Conservation (phyloP, 2,329 filamentous ascomycete species). For the Zopfia rhizophila region DNA sequence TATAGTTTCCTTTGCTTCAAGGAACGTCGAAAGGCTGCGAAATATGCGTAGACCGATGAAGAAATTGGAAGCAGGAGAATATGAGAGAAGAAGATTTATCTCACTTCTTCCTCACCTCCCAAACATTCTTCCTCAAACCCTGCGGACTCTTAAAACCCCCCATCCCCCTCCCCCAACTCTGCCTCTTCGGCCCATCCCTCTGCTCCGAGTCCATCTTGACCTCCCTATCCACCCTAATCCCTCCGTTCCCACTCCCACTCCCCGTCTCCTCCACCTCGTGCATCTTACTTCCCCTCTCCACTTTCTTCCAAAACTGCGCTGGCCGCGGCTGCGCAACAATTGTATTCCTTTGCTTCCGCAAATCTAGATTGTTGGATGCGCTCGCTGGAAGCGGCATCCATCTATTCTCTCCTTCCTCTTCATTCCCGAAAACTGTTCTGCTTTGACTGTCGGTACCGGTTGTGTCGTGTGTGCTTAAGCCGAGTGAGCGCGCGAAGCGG, state of each 20-base stretch:
- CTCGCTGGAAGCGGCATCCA: constrained; percentile 7
- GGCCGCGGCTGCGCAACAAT: constrained; percentile 17
- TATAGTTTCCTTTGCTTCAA: too few species aligned
- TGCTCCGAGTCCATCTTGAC: constrained; percentile 1
- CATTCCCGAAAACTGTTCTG: constrained; percentile 26
- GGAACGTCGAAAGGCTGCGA: too few species aligned
- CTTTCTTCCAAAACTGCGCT: constrained; percentile 32
- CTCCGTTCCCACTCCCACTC: not conserved
- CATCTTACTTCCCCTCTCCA: constrained; percentile 26
- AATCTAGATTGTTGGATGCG: constrained; percentile 2
- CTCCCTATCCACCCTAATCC: constrained; percentile 4
- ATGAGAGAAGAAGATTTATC: not conserved
- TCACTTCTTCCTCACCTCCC: constrained; percentile 40
- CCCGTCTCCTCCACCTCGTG: constrained; percentile 16
- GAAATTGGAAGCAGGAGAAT: too few species aligned
- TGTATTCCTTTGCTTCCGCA: constrained; percentile 2
- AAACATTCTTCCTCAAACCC: constrained; percentile 43
- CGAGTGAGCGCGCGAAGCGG: constrained; percentile 33
- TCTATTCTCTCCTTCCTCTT: constrained; percentile 14
- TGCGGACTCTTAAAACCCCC: constrained; percentile 18
- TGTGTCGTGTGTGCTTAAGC: constrained; percentile 33
- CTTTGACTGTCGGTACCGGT: constrained; percentile 37
- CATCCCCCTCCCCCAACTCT: constrained; percentile 3
- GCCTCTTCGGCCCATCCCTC: not conserved
- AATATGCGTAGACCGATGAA: too few species aligned